A percentile compares a stretch with the other conserved stretches of the same genome.
Evolutionary conservation across 805 yeast genomes (phyloP).

Genomic region (Kuraishia piskuri): DNA sequence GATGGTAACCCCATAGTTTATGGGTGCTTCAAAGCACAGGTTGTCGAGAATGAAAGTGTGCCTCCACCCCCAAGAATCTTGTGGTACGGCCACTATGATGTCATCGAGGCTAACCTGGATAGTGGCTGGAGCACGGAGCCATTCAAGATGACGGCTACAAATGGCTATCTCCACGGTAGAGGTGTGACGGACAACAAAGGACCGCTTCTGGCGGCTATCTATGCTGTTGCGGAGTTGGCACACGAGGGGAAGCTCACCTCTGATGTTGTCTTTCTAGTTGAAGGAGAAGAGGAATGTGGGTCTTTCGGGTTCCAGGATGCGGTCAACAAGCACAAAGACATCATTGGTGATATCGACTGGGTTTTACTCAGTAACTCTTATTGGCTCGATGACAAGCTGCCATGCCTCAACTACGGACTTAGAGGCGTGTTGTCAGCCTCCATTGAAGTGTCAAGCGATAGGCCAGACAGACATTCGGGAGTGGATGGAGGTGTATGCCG

Average conservation of each 20-base stretch:
- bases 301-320: slow-evolving; percentile 76
- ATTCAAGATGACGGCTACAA: slow-evolving; percentile 60
- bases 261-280: slow-evolving; percentile 78
- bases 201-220: slow-evolving; percentile 79
- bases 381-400: slow-evolving; percentile 85
- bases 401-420: slow-evolving; percentile 90
- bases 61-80: slow-evolving; percentile 36
- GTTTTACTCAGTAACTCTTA: slow-evolving; percentile 82
- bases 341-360: slow-evolving; percentile 81
- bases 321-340: slow-evolving; percentile 36
- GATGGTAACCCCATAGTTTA: slow-evolving; percentile 82
- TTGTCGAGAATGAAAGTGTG: background rate
- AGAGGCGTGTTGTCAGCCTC: slow-evolving; percentile 83
- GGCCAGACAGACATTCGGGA: slow-evolving; percentile 91
- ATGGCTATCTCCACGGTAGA: slow-evolving; percentile 84
- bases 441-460: slow-evolving; percentile 61
- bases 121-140: slow-evolving; percentile 70
- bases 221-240: slow-evolving; percentile 70
- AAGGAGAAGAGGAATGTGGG: slow-evolving; percentile 95
- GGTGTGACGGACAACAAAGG: slow-evolving; percentile 96
- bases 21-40: slow-evolving; percentile 54
- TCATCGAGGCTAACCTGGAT: slow-evolving; percentile 56
- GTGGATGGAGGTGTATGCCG: slow-evolving; percentile 88
- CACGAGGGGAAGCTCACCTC: slow-evolving; percentile 42
- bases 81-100: slow-evolving; percentile 97